phyloP scores from a whole-genome alignment of 2,329 filamentous ascomycete genomes.

The Diplodia scrobiculata region DNA sequence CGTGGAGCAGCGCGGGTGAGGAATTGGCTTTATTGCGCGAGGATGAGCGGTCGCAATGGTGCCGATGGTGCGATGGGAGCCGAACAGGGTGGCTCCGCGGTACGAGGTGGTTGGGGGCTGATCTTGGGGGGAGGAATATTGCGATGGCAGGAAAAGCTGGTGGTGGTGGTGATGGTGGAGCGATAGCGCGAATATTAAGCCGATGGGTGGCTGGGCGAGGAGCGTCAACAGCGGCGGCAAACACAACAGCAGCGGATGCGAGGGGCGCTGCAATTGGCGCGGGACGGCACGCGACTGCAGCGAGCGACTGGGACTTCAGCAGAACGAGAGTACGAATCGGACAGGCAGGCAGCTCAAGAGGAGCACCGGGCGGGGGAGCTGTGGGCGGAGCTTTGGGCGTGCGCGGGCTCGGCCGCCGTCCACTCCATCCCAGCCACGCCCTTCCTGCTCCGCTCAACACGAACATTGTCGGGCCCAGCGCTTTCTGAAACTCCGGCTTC shows the following conservation, averaged over 20 bases:
- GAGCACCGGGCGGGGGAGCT: not conserved
- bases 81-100: constrained; percentile 1
- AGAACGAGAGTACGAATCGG: not conserved
- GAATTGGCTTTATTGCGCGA: constrained; percentile 25
- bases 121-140: not conserved
- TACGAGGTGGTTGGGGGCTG: constrained; percentile 11
- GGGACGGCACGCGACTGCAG: constrained; percentile 7
- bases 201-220: not conserved
- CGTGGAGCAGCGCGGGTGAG: constrained; percentile 31
- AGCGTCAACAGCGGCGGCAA: not conserved
- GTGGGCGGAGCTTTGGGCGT: not conserved
- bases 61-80: constrained; percentile 4
- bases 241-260: not conserved
- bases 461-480: constrained; percentile 5
- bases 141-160: constrained; percentile 14
- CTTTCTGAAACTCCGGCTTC: constrained; percentile 5
- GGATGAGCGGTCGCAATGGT: constrained; percentile 3
- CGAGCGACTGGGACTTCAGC: constrained; percentile 3
- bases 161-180: constrained; percentile 17
- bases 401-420: no score
- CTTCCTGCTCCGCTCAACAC: constrained; percentile 4
- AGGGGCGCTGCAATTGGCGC: constrained; percentile 1
- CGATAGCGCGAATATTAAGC: constrained; percentile 6
- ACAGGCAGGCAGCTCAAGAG: not conserved
- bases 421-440: constrained; percentile 1